Evolutionary conservation across 805 yeast genomes (phyloP), one percentile per base, ranked within the genome.

Genomic region (Wickerhamomyces canadensis): DNA sequence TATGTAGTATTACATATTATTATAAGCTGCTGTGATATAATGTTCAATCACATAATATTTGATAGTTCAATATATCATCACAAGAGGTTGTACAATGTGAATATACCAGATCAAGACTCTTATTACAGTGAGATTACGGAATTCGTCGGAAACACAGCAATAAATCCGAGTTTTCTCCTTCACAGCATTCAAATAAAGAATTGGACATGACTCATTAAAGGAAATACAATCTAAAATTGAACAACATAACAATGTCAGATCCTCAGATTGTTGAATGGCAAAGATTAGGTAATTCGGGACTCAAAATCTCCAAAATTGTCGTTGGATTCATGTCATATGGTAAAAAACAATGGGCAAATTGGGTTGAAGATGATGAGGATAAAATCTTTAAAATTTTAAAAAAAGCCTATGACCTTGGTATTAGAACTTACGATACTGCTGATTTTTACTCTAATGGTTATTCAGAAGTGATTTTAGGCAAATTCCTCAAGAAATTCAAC

Each of bases 251-350:
- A 21, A 21, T 21, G 23, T 18, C 32, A 15, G 16, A 8, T 9
- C 7, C 23, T 21, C 7, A 21, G 10, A 10, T 21, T 7, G 28
- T 36, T 19, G 45, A 41, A 34, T 49, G 54, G 54, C 21, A 29
- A 12, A 38, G 43, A 22, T 36, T 61, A 10, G 79, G 78, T 6
- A 48, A 54, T 15, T 63, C 76, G 0, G 80, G 80, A 2, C 58
- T 76, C 28, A 64, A 65, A 43, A 61, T 75, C 26, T 68, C 79
- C 25, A 64, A 64, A 26, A 51, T 74, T 17, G 61, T 76, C 37
- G 68, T 74, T 9, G 82, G 81, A 7, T 72, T 77, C 45, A 74
- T 74, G 80, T 56, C 72, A 2, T 71, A 57, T 45, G 80, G 80
- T 11, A 38, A 40, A 14, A 68, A 67, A 42, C 29, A 36, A 4